A percentile compares a stretch with the other conserved stretches of the same genome.
These are phyloP conservation scores for Osmanthus fragrans DNA, from an alignment of 257 asterid genomes.

Conservation along the genomic window DNA sequence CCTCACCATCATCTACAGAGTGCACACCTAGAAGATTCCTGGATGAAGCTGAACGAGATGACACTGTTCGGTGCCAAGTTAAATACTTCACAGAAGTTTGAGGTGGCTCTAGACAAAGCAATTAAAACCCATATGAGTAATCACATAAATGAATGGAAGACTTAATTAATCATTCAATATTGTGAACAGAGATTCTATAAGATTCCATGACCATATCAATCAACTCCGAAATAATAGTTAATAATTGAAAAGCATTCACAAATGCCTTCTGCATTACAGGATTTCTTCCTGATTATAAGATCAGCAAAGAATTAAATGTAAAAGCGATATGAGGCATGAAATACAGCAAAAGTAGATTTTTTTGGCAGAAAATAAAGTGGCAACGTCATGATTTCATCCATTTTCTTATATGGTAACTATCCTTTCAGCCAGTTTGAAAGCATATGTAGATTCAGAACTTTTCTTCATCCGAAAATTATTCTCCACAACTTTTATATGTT, in stretches of 20 bases:
- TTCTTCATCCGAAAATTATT: too few species aligned
- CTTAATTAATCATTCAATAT: not conserved
- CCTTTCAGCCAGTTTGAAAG: too few species aligned
- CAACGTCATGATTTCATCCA: too few species aligned
- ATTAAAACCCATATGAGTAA: conserved; percentile 17
- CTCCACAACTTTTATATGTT: too few species aligned
- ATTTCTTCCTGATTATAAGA: not conserved
- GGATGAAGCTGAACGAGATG: conserved; percentile 86
- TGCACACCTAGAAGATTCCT: conserved; percentile 64
- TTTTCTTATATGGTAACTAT: too few species aligned
- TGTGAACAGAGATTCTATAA: conserved; percentile 1
- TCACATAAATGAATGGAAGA: conserved; percentile 1
- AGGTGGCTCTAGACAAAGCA: conserved; percentile 57
- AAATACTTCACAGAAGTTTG: conserved; percentile 77
- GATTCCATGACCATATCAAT: conserved; percentile 4
- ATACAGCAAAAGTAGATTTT: too few species aligned
- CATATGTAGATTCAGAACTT: too few species aligned
- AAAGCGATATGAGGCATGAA: not conserved
- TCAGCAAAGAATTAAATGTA: not conserved
- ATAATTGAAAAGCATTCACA: not conserved
- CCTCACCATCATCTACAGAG: conserved; percentile 53
- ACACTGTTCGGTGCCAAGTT: conserved; percentile 90
- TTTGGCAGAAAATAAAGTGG: too few species aligned
- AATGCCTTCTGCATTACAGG: not conserved
- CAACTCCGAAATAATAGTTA: not conserved